Evolutionary conservation across 176 grass and related monocot genomes (phyloP).

Genomic region (Carex parvula): DNA sequence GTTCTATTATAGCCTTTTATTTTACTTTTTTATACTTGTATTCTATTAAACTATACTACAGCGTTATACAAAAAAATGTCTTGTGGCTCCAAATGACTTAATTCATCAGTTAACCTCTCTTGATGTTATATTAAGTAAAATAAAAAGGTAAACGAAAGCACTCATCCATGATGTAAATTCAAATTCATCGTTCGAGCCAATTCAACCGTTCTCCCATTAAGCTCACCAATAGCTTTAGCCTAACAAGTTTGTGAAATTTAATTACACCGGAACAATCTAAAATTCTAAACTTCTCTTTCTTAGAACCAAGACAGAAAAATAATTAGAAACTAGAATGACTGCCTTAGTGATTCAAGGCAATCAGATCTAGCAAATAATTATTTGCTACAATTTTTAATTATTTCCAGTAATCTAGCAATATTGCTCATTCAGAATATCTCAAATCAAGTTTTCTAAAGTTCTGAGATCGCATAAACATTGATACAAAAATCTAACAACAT

Average conservation of each 20-base stretch:
- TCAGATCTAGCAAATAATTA: not conserved
- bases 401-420: not conserved
- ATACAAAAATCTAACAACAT: not conserved
- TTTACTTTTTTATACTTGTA: no score
- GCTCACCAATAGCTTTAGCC: not conserved
- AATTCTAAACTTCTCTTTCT: not conserved
- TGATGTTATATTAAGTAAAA: not conserved
- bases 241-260: not conserved
- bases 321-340: not conserved
- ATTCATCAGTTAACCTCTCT: not conserved
- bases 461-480: not conserved
- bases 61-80: no score
- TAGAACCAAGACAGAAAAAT: not conserved
- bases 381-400: not conserved
- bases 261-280: not conserved
- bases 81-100: not conserved
- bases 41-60: no score
- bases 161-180: not conserved
- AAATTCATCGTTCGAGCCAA: not conserved
- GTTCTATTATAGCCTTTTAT: no score
- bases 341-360: not conserved
- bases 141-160: not conserved
- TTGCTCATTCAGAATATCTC: not conserved
- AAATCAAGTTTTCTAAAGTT: not conserved
- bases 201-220: not conserved